Base-by-base conservation (phyloP, 306 rosid species). In the Canavalia ensiformis region DNA sequence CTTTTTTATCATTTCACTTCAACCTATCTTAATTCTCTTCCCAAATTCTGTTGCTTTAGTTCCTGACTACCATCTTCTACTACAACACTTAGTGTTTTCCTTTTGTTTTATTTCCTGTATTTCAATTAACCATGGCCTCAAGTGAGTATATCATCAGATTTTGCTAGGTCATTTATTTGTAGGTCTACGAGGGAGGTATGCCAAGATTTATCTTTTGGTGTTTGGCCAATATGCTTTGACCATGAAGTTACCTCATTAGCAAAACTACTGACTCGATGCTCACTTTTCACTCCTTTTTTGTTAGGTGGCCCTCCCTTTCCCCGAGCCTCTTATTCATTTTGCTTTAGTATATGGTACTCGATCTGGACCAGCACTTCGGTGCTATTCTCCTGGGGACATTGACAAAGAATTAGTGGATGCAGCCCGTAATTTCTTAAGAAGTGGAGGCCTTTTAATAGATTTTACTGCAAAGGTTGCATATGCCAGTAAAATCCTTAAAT, bases 251-350 rank as follows among this genome's bases (percentile, higher is more conserved):
- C 60, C 37, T 35, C 18, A n/a, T 54, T 35, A 46, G 68, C 71
- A 45, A 10, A 69, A 62, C 13, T 45, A 68, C 28, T 41, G 13
- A 55, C 51, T 82, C 79, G 49, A 51, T 74, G 18, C 74, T 74
- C 74, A 18, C 51, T 68, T 67, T 68, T 52, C 64, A 11, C 33
- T 57, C 28, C 7, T 35, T 39, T 68, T 57, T 63, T 77, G 28
- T 63, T 81, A 90, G 94, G 90, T 89, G 76, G 91, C 97, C 73
- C 88, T 94, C 75, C 90, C 94, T 64, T 90, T 86, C 76, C 68
- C 85, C 10, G 98, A 94, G 76, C 92, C 98, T 72, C 91, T 94
- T 74, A 78, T 88, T 70, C 98, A 94, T 81, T 91, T 91, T 84
- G 92, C 92, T 1, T 71, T 94, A 67, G 92, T 86, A 42, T 89